These are phyloP conservation scores for Sporothrix curviconia DNA, from an alignment of 2,329 filamentous ascomycete genomes.

Conservation along the genomic window DNA sequence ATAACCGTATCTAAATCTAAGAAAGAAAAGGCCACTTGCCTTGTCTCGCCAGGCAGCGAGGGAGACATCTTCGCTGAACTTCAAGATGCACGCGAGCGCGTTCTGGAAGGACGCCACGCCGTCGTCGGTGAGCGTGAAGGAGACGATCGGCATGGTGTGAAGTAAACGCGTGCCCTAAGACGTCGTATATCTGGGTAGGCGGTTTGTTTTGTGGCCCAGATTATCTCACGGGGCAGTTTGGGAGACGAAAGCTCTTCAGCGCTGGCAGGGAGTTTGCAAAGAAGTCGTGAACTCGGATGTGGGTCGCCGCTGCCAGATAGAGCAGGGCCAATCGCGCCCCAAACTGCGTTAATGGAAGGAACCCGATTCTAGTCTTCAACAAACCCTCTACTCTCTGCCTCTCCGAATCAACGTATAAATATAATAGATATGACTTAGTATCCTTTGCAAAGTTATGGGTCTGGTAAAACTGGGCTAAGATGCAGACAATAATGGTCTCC, in stretches of 20 bases:
- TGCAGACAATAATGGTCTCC: too few species aligned
- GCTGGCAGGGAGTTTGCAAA: neutral
- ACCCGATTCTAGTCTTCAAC: too few species aligned
- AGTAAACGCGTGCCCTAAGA: neutral
- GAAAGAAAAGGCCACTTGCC: conserved; percentile 35
- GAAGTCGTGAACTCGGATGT: neutral
- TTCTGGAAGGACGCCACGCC: conserved; percentile 66
- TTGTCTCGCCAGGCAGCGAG: conserved; percentile 65
- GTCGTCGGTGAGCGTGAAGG: conserved; percentile 68
- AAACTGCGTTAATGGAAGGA: conserved; percentile 4
- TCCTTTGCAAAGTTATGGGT: too few species aligned
- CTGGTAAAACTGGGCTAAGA: too few species aligned
- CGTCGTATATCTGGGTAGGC: too few species aligned
- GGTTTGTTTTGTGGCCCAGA: too few species aligned
- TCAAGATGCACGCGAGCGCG: conserved; percentile 64
- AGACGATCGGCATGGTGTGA: conserved; percentile 52
- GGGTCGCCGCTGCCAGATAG: conserved; percentile 1
- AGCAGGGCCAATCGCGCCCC: neutral
- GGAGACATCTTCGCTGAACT: conserved; percentile 73
- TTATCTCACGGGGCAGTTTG: neutral
- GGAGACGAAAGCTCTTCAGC: neutral
- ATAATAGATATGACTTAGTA: too few species aligned
- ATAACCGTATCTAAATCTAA: neutral
- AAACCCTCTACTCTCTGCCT: too few species aligned
- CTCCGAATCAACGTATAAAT: too few species aligned